A percentile compares a stretch with the other conserved stretches of the same genome.
Conservation (phyloP, 2,329 filamentous ascomycete genomes). For the Colletotrichum chrysophilum region DNA sequence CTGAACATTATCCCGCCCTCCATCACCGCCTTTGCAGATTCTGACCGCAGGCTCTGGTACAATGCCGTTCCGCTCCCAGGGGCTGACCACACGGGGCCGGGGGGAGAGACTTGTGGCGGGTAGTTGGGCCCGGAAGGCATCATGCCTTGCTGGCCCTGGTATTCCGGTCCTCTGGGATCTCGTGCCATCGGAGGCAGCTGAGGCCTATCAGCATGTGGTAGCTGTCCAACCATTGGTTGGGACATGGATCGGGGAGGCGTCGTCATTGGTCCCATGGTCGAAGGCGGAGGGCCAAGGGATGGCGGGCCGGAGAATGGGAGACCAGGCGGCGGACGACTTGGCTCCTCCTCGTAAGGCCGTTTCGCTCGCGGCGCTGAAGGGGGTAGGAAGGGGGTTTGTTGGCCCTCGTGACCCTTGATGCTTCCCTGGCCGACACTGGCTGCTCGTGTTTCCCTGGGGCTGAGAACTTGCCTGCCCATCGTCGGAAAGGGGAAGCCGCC, state of each 20-base stretch:
- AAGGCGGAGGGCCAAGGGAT: slow-evolving; percentile 22
- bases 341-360: slow-evolving; percentile 4
- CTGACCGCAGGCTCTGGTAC: slow-evolving; percentile 20
- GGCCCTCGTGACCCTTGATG: slow-evolving; percentile 29
- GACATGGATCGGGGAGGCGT: slow-evolving; percentile 38
- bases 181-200: slow-evolving; percentile 15
- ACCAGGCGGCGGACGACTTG: background rate
- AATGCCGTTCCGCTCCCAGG: slow-evolving; percentile 39
- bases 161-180: slow-evolving; percentile 8
- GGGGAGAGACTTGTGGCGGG: background rate
- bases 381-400: slow-evolving; percentile 29
- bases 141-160: slow-evolving; percentile 3
- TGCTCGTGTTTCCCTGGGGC: slow-evolving; percentile 34
- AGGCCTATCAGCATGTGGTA: slow-evolving; percentile 26
- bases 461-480: slow-evolving; percentile 33
- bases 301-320: slow-evolving; percentile 13
- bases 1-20: slow-evolving; percentile 24
- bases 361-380: slow-evolving; percentile 24
- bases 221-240: slow-evolving; percentile 36
- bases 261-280: slow-evolving; percentile 25
- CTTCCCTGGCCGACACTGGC: slow-evolving; percentile 31
- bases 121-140: background rate
- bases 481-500: slow-evolving; percentile 34
- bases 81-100: slow-evolving; percentile 28
- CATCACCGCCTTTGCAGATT: slow-evolving; percentile 1